These are phyloP conservation scores for Litchi chinensis DNA, from an alignment of 345 rosid genomes.

Conservation along the genomic window DNA sequence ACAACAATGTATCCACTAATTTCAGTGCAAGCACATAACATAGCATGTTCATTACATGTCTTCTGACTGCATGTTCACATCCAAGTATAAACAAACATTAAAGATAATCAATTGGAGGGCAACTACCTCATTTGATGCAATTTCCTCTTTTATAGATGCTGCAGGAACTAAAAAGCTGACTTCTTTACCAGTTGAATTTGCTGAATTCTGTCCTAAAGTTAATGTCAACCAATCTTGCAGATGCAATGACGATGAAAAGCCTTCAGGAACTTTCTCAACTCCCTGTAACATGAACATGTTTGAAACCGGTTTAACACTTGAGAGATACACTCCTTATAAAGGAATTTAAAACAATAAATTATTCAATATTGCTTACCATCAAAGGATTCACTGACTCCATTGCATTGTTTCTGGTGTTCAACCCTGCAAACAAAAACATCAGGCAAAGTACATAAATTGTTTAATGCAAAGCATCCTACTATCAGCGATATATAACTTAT, in stretches of 20 bases:
- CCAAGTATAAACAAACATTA: neutral
- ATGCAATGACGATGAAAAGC: neutral
- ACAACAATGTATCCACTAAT: neutral
- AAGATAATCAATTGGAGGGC: neutral
- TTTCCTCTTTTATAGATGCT: constrained; percentile 1
- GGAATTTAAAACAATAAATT: neutral
- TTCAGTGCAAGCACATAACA: neutral
- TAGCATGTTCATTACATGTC: neutral
- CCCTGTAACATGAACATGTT: neutral
- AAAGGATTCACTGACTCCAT: constrained; percentile 10
- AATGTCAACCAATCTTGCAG: neutral
- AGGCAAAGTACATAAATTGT: neutral
- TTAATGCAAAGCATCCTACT: neutral
- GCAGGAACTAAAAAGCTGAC: neutral
- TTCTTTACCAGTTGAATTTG: constrained; percentile 7
- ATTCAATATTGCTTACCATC: constrained; percentile 1
- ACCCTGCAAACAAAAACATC: constrained; percentile 1
- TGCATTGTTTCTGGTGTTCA: neutral
- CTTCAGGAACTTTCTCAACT: constrained; percentile 9
- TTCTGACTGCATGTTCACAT: neutral
- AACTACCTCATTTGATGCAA: constrained; percentile 8
- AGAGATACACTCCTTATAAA: neutral
- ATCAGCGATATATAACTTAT: neutral
- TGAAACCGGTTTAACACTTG: neutral
- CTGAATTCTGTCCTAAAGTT: neutral